phyloP scores from a whole-genome alignment of 805 yeast genomes.

The Scheffersomyces stipitis region DNA sequence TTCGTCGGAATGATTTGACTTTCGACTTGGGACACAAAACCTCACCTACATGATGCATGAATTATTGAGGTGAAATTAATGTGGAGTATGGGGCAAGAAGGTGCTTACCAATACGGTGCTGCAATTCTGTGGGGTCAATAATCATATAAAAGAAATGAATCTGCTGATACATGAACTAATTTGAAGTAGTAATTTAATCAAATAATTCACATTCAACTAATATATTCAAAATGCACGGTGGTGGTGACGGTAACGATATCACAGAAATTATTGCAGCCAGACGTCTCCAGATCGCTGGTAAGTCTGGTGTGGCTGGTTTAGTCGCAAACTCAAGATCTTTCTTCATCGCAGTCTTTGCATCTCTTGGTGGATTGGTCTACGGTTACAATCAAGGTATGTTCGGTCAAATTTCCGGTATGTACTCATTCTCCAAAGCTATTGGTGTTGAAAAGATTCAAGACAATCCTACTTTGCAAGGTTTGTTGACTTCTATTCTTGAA shows the following conservation, averaged over 20 bases:
- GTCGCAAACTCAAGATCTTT: background rate
- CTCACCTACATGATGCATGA: no score
- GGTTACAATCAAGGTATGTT: conserved; percentile 45
- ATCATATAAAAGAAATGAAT: background rate
- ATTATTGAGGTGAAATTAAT: no score
- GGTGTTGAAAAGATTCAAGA: conserved; percentile 31
- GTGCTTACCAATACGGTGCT: no score
- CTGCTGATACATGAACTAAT: background rate
- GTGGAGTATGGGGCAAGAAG: no score
- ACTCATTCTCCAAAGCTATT: conserved; percentile 36
- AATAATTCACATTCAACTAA: no score
- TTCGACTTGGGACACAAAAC: no score
- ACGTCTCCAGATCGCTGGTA: background rate
- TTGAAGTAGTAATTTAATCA: no score
- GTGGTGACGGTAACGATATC: background rate
- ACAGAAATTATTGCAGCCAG: background rate
- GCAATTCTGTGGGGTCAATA: background rate
- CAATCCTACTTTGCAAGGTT: conserved; percentile 28
- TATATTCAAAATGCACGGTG: background rate
- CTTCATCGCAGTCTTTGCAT: background rate
- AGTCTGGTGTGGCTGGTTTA: background rate
- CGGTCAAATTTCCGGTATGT: conserved; percentile 40
- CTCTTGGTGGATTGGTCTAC: conserved; percentile 15
- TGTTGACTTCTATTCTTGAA: conserved; percentile 26
- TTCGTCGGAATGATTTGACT: no score